phyloP scores from a whole-genome alignment of 2,329 filamentous ascomycete genomes.

The Pseudocercospora cruenta region DNA sequence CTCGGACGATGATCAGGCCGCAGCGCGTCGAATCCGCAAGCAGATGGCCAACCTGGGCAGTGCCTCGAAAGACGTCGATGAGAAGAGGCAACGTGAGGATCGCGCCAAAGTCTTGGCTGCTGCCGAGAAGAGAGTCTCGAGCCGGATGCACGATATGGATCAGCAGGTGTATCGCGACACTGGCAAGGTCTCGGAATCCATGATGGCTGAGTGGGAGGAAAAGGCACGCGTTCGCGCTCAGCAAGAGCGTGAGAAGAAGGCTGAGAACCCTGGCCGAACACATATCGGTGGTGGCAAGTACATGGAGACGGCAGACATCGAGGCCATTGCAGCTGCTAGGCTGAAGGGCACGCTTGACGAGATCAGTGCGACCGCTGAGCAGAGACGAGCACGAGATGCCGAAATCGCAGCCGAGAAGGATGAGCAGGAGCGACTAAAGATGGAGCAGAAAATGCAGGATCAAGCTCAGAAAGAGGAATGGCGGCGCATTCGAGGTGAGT shows the following conservation, averaged over 20 bases:
- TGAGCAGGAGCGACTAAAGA: constrained; percentile 63
- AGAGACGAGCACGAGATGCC: constrained; percentile 68
- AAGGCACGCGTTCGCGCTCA: constrained; percentile 73
- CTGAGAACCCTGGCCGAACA: constrained; percentile 60
- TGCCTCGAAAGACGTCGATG: constrained; percentile 69
- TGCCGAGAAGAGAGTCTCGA: constrained; percentile 84
- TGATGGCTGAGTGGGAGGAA: constrained; percentile 76
- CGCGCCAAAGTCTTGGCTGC: constrained; percentile 74
- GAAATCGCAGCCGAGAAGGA: constrained; percentile 67
- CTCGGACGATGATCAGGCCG: constrained; percentile 63
- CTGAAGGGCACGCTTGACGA: constrained; percentile 85
- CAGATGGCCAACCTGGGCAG: constrained; percentile 80
- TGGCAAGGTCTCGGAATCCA: constrained; percentile 70
- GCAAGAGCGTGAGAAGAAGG: constrained; percentile 64
- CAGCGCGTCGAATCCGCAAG: constrained; percentile 71
- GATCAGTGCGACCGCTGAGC: constrained; percentile 77
- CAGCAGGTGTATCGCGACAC: constrained; percentile 76
- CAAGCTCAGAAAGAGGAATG: constrained; percentile 51
- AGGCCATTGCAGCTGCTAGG: constrained; percentile 74
- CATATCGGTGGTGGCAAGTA: constrained; percentile 81
- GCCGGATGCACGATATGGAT: constrained; percentile 77
- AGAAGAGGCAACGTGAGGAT: constrained; percentile 73
- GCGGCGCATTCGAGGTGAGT: constrained; percentile 61
- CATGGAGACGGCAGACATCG: constrained; percentile 75
- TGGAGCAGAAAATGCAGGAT: constrained; percentile 57